Conservation (phyloP, 2,329 filamentous ascomycete species). For the Hypoxylon sp. region DNA sequence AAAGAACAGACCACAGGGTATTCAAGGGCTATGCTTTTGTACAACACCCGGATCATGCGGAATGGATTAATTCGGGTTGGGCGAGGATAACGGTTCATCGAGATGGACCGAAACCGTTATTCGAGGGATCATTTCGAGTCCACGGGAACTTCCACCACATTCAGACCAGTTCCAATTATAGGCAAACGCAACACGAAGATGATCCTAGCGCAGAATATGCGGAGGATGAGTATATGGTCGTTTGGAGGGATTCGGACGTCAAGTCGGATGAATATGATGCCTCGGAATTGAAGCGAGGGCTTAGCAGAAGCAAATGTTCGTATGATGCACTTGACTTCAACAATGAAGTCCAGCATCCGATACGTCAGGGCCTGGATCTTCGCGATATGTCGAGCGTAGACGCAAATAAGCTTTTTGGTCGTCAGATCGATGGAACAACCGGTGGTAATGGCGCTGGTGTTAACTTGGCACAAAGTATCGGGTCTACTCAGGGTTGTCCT, state of each 20-base stretch:
- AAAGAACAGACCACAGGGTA: slow-evolving; percentile 82
- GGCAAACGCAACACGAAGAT: slow-evolving; percentile 76
- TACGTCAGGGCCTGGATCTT: slow-evolving; percentile 69
- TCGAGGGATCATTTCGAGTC: slow-evolving; percentile 90
- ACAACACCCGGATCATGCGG: slow-evolving; percentile 68
- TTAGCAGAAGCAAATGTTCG: slow-evolving; percentile 70
- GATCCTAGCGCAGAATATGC: slow-evolving; percentile 77
- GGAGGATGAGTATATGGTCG: slow-evolving; percentile 83
- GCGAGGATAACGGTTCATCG: slow-evolving; percentile 82
- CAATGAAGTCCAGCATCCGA: slow-evolving; percentile 76
- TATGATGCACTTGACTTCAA: slow-evolving; percentile 88
- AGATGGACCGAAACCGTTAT: slow-evolving; percentile 85
- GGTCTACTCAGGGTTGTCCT: slow-evolving; percentile 86
- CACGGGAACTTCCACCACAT: slow-evolving; percentile 89
- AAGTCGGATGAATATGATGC: slow-evolving; percentile 57
- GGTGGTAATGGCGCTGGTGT: slow-evolving; percentile 84
- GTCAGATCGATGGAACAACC: slow-evolving; percentile 76
- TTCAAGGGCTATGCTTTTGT: slow-evolving; percentile 86
- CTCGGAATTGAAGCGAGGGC: slow-evolving; percentile 74
- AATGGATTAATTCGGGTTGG: slow-evolving; percentile 89
- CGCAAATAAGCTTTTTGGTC: slow-evolving; percentile 78
- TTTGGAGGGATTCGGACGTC: slow-evolving; percentile 94
- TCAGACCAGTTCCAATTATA: slow-evolving; percentile 81
- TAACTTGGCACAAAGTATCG: slow-evolving; percentile 84
- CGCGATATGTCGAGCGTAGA: slow-evolving; percentile 73